Percentiles rank a stretch among this genome's conserved stretches.
Conservation (phyloP, 2,329 filamentous ascomycete species). For the Malbranchea zuffiana region DNA sequence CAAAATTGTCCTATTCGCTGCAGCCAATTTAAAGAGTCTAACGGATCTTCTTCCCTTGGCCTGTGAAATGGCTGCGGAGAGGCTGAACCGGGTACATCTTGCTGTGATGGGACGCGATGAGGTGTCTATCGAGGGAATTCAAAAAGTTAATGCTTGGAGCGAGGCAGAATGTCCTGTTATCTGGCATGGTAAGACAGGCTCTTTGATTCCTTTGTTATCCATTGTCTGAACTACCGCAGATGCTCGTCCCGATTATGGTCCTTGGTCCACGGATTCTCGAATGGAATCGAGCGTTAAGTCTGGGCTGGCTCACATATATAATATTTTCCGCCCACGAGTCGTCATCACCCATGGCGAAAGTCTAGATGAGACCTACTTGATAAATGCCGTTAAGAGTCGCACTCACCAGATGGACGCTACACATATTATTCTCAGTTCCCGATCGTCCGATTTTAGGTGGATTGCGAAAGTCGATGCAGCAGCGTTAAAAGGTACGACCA, state of each 20-base stretch:
- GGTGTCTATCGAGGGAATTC: constrained; percentile 57
- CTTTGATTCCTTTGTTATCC: constrained; percentile 26
- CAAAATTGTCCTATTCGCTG: constrained; percentile 67
- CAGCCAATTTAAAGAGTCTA: constrained; percentile 62
- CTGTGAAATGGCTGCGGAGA: constrained; percentile 67
- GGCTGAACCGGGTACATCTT: constrained; percentile 68
- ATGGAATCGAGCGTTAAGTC: constrained; percentile 54
- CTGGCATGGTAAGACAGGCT: constrained; percentile 46
- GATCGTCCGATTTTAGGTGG: constrained; percentile 57
- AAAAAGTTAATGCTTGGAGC: constrained; percentile 68
- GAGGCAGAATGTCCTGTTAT: constrained; percentile 53
- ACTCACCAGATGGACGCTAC: constrained; percentile 44
- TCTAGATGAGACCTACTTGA: constrained; percentile 59
- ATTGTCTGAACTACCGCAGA: constrained; percentile 38
- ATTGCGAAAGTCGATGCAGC: constrained; percentile 63
- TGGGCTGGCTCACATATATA: constrained; percentile 60
- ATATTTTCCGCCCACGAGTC: constrained; percentile 66
- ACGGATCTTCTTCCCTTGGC: constrained; percentile 67
- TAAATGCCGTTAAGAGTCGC: constrained; percentile 48
- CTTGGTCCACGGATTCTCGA: constrained; percentile 57
- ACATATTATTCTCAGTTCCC: constrained; percentile 62
- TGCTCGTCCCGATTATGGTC: constrained; percentile 63
- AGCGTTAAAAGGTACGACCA: constrained; percentile 51
- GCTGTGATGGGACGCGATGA: constrained; percentile 63
- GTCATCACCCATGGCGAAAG: constrained; percentile 58